These are phyloP conservation scores for Gracilaria vermiculophylla DNA, from an alignment of 23 red algal species.

Conservation along the genomic window DNA sequence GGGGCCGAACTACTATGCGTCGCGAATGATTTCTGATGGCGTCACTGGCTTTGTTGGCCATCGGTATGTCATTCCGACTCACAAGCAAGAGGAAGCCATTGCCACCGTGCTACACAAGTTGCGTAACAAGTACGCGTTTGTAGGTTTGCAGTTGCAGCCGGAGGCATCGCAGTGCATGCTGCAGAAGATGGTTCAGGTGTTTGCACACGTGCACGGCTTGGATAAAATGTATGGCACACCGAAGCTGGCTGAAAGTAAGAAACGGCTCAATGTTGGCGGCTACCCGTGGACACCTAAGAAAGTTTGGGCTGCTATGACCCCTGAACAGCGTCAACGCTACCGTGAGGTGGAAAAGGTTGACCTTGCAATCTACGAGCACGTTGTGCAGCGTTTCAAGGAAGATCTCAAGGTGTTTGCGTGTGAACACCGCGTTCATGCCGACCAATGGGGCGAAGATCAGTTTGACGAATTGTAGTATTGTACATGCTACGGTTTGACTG, in stretches of 20 bases:
- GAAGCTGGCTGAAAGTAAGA: slow-evolving; percentile 15
- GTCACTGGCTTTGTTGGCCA: slow-evolving; percentile 16
- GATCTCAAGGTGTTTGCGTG: slow-evolving; percentile 45
- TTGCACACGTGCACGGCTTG: slow-evolving; percentile 47
- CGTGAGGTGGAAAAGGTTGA: slow-evolving; percentile 40
- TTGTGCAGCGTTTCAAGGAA: slow-evolving; percentile 39
- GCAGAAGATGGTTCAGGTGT: slow-evolving; percentile 45
- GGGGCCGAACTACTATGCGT: slow-evolving; percentile 52
- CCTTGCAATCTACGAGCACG: slow-evolving; percentile 35
- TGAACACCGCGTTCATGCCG: slow-evolving; percentile 14
- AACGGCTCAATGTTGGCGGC: slow-evolving; percentile 29
- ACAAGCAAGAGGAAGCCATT: slow-evolving; percentile 38
- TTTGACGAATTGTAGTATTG: slow-evolving; percentile 6
- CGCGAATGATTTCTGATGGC: slow-evolving; percentile 41
- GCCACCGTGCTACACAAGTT: background rate
- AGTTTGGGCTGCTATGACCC: slow-evolving; percentile 36
- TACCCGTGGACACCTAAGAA: slow-evolving; percentile 49
- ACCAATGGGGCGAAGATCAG: slow-evolving; percentile 35
- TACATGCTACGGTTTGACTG: no score
- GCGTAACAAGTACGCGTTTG: slow-evolving; percentile 35
- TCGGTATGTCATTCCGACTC: background rate
- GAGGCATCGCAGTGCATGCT: slow-evolving; percentile 50
- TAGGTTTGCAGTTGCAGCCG: slow-evolving; percentile 35
- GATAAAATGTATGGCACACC: slow-evolving; percentile 47
- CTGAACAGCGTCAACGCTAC: slow-evolving; percentile 1